Evolutionary conservation across 345 rosid genomes (phyloP), one percentile per base, ranked within the genome.

Genomic region (Salix exigua): DNA sequence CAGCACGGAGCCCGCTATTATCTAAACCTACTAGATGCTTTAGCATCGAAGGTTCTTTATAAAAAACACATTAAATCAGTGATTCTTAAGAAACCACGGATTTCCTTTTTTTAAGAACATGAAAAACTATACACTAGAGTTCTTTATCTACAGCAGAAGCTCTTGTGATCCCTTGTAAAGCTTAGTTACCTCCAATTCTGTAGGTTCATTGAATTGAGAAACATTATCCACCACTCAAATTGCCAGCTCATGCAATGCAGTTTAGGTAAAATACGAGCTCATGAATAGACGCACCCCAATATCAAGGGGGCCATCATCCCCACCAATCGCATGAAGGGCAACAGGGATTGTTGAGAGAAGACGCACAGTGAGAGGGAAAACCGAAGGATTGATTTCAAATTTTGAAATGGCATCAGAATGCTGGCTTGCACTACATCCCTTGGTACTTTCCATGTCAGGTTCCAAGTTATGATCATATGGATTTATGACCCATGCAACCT

Each of bases 301-400:
- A 53, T 95, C 97, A 6, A 82, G 86, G 73, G 97, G 97, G 40
- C 93, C 96, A 61, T 84, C 92, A 77, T 83, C 90, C 68, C 99
- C 99, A 53, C 97, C 97, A 71, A 88, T 80, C 4, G 97, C 97
- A 80, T 89, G 82, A 65, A 95, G 91, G 17, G 87, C 97, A 58
- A 93, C 94, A 0, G 97, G 91, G 81, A 95, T 90, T 48, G 93
- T 90, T 33, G 99, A 88, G 46, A 91, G 93, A n/a, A 82, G 76
- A 30, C 75, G 85, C 35, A 95, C 55, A 0, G 97, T 95, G 72
- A 91, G 33, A 17, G 99, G 97, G 62, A 90, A 93, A 68, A 88
- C 91, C 66, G 68, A 82, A 51, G 97, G 97, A 70, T 30, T 79
- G 42, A 88, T 78, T 50, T 68, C 82, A 5, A 77, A 75, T 40